A percentile compares a stretch with the other conserved stretches of the same genome.
Evolutionary conservation across 2,329 filamentous ascomycete species (phyloP).

Genomic region (Paraphaeosphaeria sporulosa): DNA sequence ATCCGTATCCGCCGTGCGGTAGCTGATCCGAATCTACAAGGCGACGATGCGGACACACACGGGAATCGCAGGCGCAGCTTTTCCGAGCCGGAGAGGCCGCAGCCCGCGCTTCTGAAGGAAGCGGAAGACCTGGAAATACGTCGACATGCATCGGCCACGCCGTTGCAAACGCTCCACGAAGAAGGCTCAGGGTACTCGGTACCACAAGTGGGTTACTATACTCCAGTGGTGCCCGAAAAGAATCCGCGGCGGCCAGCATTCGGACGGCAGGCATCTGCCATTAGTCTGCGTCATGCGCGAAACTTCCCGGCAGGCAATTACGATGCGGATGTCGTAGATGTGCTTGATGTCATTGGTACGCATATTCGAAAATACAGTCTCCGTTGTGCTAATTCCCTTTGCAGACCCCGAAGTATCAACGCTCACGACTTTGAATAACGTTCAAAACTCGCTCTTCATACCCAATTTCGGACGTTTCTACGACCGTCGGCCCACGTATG

Average conservation of each 20-base stretch:
- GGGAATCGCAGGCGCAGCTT: conserved; percentile 40
- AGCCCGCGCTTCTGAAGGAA: conserved; percentile 24
- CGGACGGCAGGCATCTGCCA: conserved; percentile 32
- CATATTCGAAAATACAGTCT: conserved; percentile 15
- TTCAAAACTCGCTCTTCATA: conserved; percentile 90
- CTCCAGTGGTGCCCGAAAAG: conserved; percentile 22
- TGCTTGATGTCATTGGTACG: conserved; percentile 74
- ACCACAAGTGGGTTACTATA: conserved; percentile 20
- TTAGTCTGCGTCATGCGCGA: conserved; percentile 34
- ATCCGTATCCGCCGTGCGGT: conserved; percentile 39
- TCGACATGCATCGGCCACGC: conserved; percentile 36
- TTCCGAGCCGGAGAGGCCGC: conserved; percentile 42
- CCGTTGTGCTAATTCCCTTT: conserved; percentile 38
- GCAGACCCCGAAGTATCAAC: conserved; percentile 84
- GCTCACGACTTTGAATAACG: conserved; percentile 83
- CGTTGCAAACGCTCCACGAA: conserved; percentile 44
- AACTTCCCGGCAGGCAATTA: conserved; percentile 54
- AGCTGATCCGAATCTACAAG: conserved; percentile 14
- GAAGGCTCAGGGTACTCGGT: conserved; percentile 23
- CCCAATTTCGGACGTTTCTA: conserved; percentile 77
- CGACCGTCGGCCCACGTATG: conserved; percentile 81
- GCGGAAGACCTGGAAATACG: conserved; percentile 35
- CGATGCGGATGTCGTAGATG: conserved; percentile 67
- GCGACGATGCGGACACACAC: conserved; percentile 23
- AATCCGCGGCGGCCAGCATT: conserved; percentile 29